Base-by-base conservation (phyloP, 441 rosid genomes). In the Breynia disticha region DNA sequence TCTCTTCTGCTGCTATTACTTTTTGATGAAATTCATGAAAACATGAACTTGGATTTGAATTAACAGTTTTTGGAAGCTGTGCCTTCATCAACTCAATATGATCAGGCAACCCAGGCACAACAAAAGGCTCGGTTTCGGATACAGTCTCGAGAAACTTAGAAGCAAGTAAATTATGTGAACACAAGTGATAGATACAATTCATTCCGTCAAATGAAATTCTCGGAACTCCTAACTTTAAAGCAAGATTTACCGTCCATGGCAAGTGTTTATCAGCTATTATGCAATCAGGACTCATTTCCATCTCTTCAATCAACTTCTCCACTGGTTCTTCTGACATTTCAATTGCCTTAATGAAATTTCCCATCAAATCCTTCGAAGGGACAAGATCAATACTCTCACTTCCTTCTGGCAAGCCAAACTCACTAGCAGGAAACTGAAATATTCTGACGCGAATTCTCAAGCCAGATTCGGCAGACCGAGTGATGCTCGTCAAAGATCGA, bases 1-100 rank as follows among this genome's bases (percentile, higher is more conserved):
- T 37, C 2, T 42, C 39, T 2, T 70, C 66, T 3, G 53, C 45
- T 28, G 54, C 64, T 12, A 41, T 35, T 7, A 73, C 49, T 24
- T 39, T 52, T 4, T 38, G 16, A 19, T 28, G 37, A 47, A 38
- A 32, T 12, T 61, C 70, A 10, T 57, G 46, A 19, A 16, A 2
- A 3, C 2, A 15, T 19, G 18, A 22, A 16, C 12, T n/a, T 14
- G 16, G 54, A 16, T 10, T 9, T 39, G 9, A 15, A 41, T 15
- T 41, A 41, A 41, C 5, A 15, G 1, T 41, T 15, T 3, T 2
- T 11, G 56, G 56, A 10, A 52, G 5, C 16, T 52, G 56, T 8
- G 21, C 56, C 44, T 16, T 52, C 2, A n/a, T 28, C 21, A 35
- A 16, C 21, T 52, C 20, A 20, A 52, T 13, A 7, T 18, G 19